Percentiles rank a stretch among this genome's conserved stretches.
Evolutionary conservation across 2,329 filamentous ascomycete genomes (phyloP).

Genomic region (Colletotrichum sp.): DNA sequence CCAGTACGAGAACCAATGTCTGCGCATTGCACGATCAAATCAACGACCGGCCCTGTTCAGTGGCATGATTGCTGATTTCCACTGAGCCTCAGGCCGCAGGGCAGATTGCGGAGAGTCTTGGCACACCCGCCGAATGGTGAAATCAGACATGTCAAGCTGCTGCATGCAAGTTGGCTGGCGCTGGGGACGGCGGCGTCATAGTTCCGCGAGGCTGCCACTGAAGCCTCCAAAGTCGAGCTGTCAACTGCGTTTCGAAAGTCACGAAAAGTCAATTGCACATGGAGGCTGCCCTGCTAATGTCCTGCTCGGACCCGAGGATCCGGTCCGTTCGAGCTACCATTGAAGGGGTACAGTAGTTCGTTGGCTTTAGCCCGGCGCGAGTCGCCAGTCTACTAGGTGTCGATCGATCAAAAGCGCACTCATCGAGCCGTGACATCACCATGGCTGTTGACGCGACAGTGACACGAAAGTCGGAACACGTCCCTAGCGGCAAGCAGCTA

Average conservation of each 20-base stretch:
- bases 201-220: background rate
- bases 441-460: background rate
- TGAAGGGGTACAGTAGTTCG: background rate
- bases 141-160: background rate
- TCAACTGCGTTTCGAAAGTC: background rate
- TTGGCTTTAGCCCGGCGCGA: background rate
- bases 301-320: background rate
- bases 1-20: background rate
- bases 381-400: background rate
- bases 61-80: background rate
- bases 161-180: background rate
- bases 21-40: background rate
- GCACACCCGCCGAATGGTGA: background rate
- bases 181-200: background rate
- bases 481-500: background rate
- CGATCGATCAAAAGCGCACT: background rate
- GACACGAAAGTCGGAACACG: background rate
- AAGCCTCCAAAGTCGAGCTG: background rate
- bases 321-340: background rate
- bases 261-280: background rate
- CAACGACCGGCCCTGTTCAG: background rate
- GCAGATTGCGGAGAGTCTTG: background rate
- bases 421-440: constrained; percentile 13
- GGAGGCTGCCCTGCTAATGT: background rate
- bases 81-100: background rate